These are phyloP conservation scores for Haplosporangium sp. DNA, from an alignment of 371 early-diverging fungal genomes.

Conservation along the genomic window DNA sequence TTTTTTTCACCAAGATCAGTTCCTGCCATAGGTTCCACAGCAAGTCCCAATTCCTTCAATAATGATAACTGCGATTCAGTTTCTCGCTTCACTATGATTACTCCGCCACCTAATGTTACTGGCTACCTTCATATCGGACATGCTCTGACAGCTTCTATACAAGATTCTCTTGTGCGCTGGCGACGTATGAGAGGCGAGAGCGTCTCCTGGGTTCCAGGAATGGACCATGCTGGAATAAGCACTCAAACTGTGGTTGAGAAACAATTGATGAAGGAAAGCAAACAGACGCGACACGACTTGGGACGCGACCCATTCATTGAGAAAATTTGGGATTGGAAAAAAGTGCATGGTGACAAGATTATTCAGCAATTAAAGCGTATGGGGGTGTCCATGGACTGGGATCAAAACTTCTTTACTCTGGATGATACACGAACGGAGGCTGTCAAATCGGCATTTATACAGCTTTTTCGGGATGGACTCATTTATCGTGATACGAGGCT, in stretches of 20 bases:
- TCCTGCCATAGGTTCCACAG: slow-evolving; percentile 13
- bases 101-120: slow-evolving; percentile 99
- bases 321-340: slow-evolving; percentile 92
- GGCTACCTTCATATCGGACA: slow-evolving; percentile 97
- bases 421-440: slow-evolving; percentile 81
- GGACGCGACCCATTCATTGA: slow-evolving; percentile 89
- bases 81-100: slow-evolving; percentile 74
- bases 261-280: slow-evolving; percentile 76
- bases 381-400: slow-evolving; percentile 91
- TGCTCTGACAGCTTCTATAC: slow-evolving; percentile 91
- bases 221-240: slow-evolving; percentile 98
- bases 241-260: slow-evolving; percentile 97
- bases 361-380: slow-evolving; percentile 73
- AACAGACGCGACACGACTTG: slow-evolving; percentile 69
- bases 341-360: slow-evolving; percentile 70
- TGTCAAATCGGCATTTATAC: slow-evolving; percentile 92
- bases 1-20: slow-evolving; percentile 37
- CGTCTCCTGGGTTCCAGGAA: slow-evolving; percentile 93
- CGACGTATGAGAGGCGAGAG: slow-evolving; percentile 88
- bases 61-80: slow-evolving; percentile 17
- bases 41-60: background rate
- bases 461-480: slow-evolving; percentile 86
- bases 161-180: slow-evolving; percentile 91
- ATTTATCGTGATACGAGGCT: slow-evolving; percentile 93
- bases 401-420: slow-evolving; percentile 91